These are phyloP conservation scores for Lasiosphaeriaceae sp. DNA, from an alignment of 495 filamentous ascomycete genomes.

Conservation along the genomic window DNA sequence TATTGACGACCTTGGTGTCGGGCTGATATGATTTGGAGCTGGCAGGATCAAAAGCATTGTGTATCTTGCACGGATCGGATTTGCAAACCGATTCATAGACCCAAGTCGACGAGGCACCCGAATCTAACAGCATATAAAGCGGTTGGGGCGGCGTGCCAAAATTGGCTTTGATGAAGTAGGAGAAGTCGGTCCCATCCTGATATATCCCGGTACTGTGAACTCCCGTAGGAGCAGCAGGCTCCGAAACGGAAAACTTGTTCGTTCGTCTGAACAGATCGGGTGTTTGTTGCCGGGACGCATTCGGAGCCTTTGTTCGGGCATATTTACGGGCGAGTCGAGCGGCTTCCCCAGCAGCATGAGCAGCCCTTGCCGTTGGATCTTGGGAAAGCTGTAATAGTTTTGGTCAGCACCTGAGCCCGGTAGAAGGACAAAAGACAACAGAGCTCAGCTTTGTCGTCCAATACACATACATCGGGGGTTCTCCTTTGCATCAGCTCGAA, in stretches of 20 bases:
- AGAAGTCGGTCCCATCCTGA: constrained; percentile 73
- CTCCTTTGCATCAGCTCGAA: constrained; percentile 14
- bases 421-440: constrained; percentile 2
- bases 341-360: constrained; percentile 13
- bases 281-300: background rate
- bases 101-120: constrained; percentile 75
- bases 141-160: constrained; percentile 62
- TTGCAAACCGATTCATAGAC: constrained; percentile 66
- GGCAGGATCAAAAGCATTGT: constrained; percentile 60
- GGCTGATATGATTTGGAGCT: constrained; percentile 55
- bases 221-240: constrained; percentile 48
- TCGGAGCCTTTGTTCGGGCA: constrained; percentile 2
- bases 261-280: constrained; percentile 27
- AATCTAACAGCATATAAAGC: constrained; percentile 74
- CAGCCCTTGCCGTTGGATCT: constrained; percentile 4
- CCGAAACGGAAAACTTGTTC: constrained; percentile 55
- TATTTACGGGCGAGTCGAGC: constrained; percentile 21
- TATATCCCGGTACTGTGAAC: constrained; percentile 60
- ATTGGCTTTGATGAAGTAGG: constrained; percentile 68
- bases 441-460: background rate
- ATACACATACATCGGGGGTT: constrained; percentile 16
- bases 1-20: constrained; percentile 46
- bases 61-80: constrained; percentile 55
- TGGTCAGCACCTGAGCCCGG: constrained; percentile 15
- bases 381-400: constrained; percentile 6